A percentile compares a stretch with the other conserved stretches of the same genome.
These are phyloP conservation scores for Leucaena leucocephala DNA, from an alignment of 306 rosid genomes.

Conservation along the genomic window DNA sequence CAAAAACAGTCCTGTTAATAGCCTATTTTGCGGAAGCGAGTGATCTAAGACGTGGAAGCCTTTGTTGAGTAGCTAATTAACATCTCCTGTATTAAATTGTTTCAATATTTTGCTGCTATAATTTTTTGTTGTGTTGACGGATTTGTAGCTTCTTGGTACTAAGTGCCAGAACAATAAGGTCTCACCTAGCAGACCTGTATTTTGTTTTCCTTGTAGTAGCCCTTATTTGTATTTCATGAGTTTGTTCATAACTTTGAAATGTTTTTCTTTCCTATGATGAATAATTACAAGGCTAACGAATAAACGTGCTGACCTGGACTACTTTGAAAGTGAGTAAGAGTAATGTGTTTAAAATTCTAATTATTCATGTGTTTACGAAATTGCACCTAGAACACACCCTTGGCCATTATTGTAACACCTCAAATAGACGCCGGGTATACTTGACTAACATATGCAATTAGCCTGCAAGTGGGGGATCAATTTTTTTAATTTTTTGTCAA, in stretches of 20 bases:
- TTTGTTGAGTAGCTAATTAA: constrained; percentile 40
- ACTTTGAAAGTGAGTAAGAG: background rate
- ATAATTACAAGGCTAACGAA: constrained; percentile 12
- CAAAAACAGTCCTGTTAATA: constrained; percentile 30
- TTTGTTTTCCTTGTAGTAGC: constrained; percentile 34
- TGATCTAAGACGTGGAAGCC: constrained; percentile 39
- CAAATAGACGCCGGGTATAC: too few species aligned
- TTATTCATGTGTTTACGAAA: too few species aligned
- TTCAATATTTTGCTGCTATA: constrained; percentile 38
- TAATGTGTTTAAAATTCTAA: background rate
- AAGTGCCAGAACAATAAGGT: constrained; percentile 43
- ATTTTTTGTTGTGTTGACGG: constrained; percentile 39
- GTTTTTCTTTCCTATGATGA: constrained; percentile 26
- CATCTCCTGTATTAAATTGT: constrained; percentile 33
- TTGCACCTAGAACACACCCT: too few species aligned
- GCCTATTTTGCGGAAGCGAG: constrained; percentile 45
- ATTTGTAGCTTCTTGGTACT: constrained; percentile 38
- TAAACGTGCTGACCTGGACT: background rate
- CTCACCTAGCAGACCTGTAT: constrained; percentile 39
- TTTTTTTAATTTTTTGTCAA: too few species aligned
- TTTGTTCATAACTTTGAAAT: constrained; percentile 22
- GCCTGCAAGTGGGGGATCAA: too few species aligned
- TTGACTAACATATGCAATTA: too few species aligned
- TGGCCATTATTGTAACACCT: too few species aligned
- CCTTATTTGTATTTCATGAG: constrained; percentile 15